These are phyloP conservation scores for Coffea canephora DNA, from an alignment of 257 asterid species.

Conservation along the genomic window DNA sequence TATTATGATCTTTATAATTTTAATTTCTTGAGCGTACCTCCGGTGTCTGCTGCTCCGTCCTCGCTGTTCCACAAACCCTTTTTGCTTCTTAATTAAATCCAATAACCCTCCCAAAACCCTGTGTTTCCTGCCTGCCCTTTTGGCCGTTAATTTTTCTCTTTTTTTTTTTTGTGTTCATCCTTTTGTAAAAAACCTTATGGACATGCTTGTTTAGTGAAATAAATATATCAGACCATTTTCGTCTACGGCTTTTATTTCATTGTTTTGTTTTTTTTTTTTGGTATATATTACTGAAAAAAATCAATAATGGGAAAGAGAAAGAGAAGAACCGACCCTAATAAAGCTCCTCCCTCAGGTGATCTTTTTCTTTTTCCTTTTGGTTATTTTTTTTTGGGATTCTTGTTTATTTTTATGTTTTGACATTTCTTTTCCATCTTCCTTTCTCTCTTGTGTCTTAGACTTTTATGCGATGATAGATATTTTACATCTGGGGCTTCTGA, in stretches of 20 bases:
- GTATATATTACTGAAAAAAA: background rate
- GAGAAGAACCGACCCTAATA: conserved; percentile 31
- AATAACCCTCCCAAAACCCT: conserved; percentile 13
- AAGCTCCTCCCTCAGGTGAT: conserved; percentile 28
- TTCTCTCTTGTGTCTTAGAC: background rate
- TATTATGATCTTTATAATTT: background rate
- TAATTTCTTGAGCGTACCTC: conserved; percentile 17
- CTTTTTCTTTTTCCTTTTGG: background rate
- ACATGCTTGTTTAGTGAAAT: too few relatives aligned
- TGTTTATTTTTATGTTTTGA: background rate
- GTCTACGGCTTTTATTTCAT: conserved; percentile 1
- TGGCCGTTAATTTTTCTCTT: conserved; percentile 3
- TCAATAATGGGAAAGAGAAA: conserved; percentile 41
- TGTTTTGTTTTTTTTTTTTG: background rate
- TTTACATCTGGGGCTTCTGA: background rate
- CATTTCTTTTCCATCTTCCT: background rate
- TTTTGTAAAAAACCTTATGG: background rate
- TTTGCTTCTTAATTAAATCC: background rate
- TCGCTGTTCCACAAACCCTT: conserved; percentile 24
- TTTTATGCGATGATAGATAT: background rate
- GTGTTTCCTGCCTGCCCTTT: background rate
- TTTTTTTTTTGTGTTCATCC: background rate
- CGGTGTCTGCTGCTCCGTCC: conserved; percentile 26
- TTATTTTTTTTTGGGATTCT: background rate
- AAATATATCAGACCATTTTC: background rate